These are phyloP conservation scores for Mycena maculata DNA, from an alignment of 768 basidiomycete genomes.

Conservation along the genomic window DNA sequence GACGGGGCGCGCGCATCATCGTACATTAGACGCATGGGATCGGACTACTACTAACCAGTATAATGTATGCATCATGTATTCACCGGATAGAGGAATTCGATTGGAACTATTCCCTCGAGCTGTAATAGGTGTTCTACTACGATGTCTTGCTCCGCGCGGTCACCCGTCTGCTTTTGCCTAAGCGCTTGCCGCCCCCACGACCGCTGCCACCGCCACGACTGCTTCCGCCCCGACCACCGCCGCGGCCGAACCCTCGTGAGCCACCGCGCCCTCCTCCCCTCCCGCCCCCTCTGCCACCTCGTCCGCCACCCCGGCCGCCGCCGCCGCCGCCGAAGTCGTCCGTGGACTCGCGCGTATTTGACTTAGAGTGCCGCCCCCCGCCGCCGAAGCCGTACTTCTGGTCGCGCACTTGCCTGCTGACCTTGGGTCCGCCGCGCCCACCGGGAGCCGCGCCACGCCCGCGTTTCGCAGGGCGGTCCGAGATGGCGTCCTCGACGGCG, in stretches of 20 bases:
- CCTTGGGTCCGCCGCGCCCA: constrained; percentile 53
- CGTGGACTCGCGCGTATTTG: constrained; percentile 85
- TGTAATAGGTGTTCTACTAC: neutral
- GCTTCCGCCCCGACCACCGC: constrained; percentile 43
- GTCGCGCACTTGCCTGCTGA: constrained; percentile 74
- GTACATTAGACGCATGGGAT: neutral
- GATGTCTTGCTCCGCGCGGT: constrained; percentile 11
- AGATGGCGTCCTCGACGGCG: constrained; percentile 89
- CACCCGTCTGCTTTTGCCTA: constrained; percentile 31
- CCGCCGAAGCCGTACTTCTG: constrained; percentile 88
- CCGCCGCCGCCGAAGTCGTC: constrained; percentile 69
- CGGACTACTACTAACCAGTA: neutral
- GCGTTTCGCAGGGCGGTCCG: constrained; percentile 74
- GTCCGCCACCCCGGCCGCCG: constrained; percentile 43
- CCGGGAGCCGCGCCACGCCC: constrained; percentile 46
- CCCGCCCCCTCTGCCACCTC: no score
- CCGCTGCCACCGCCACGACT: constrained; percentile 38
- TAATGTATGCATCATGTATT: constrained; percentile 12
- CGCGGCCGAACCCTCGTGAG: constrained; percentile 40
- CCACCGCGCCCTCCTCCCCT: constrained; percentile 36
- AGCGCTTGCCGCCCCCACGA: constrained; percentile 55
- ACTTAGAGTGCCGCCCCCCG: constrained; percentile 74
- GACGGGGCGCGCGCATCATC: neutral
- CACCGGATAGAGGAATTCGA: neutral
- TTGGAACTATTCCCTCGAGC: no score